Evolutionary conservation across 2,329 filamentous ascomycete species (phyloP), one percentile per base, ranked within the genome.

Genomic region (Atkinsonella hypoxylon): DNA sequence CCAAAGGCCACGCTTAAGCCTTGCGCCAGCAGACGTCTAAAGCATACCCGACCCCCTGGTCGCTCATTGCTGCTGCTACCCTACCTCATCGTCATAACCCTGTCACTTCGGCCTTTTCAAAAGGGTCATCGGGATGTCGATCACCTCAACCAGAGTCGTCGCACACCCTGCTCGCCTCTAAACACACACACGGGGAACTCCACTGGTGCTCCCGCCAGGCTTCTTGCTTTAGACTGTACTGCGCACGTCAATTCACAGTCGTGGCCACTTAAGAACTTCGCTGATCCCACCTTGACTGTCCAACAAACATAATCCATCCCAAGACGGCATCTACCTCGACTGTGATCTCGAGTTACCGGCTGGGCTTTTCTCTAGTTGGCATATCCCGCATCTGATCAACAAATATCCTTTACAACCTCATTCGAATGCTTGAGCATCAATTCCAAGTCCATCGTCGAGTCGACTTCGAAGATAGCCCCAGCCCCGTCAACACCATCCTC

Each of bases 191-290:
- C 61, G 59, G 61, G 61, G 58, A 61, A 61, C 62, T 67, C 64
- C 63, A 67, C 64, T 62, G 57, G 59, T 61, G 56, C 61, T 65
- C 61, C 66, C 65, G 63, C 64, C 61, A 62, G 30, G 59, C 68
- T 68, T 63, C 62, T 62, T 61, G 56, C 61, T 60, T 63, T 61
- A 61, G 64, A 64, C 61, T 60, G 61, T 62, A 62, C 64, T 67
- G 64, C 64, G 65, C 65, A 68, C 61, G 64, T 66, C 63, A 66
- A 66, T 65, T 64, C 40, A 22, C 56, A 64, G 52, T 55, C 58
- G 59, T 59, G 61, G 69, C 71, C 73, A 77, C 75, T 76, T 78
- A 78, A 78, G 67, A 76, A 76, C 72, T 70, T 73, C 72, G 75
- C 74, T 77, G 76, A 78, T 78, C 76, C 75, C 74, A 72, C 65